Conservation (phyloP, 495 filamentous ascomycete genomes). For the Diplogelasinospora grovesii region DNA sequence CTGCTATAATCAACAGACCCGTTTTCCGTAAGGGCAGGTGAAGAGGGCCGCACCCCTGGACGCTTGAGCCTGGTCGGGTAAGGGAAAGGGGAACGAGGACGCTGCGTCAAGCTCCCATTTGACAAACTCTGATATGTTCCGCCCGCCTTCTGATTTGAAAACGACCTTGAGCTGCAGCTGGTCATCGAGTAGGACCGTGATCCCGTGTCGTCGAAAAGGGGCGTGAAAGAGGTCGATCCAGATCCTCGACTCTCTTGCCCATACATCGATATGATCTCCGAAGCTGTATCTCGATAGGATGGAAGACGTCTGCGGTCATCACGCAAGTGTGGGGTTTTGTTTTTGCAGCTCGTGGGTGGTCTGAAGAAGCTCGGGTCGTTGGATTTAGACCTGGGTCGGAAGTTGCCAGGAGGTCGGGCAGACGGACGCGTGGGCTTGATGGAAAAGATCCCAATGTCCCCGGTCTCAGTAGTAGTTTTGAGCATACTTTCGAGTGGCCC, state of each 20-base stretch:
- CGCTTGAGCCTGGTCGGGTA: conserved; percentile 60
- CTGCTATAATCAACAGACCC: conserved; percentile 42
- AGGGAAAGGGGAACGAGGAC: conserved; percentile 55
- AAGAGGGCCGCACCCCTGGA: conserved; percentile 56
- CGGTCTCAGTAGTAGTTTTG: conserved; percentile 62
- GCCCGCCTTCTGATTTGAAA: conserved; percentile 48
- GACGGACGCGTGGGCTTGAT: conserved; percentile 45
- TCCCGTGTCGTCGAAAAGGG: conserved; percentile 31
- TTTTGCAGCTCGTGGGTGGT: neutral
- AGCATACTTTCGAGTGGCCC: conserved; percentile 55
- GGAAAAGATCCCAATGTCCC: conserved; percentile 57
- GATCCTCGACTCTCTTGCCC: conserved; percentile 40
- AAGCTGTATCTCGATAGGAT: conserved; percentile 37
- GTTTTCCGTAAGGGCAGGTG: conserved; percentile 51
- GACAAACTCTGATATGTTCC: conserved; percentile 42
- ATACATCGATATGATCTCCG: conserved; percentile 43
- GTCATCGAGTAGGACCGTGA: conserved; percentile 55
- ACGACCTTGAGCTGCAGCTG: conserved; percentile 41
- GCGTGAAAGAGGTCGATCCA: conserved; percentile 28
- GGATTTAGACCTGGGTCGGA: conserved; percentile 4
- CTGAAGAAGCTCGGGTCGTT: conserved; percentile 1
- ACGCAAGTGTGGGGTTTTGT: conserved; percentile 3
- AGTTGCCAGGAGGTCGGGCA: conserved; percentile 13
- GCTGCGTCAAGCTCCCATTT: conserved; percentile 32
- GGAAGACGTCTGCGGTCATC: conserved; percentile 30